These are phyloP conservation scores for Chlamydomonas sphaeroides DNA, from an alignment of 139 green algal species.

Conservation along the genomic window DNA sequence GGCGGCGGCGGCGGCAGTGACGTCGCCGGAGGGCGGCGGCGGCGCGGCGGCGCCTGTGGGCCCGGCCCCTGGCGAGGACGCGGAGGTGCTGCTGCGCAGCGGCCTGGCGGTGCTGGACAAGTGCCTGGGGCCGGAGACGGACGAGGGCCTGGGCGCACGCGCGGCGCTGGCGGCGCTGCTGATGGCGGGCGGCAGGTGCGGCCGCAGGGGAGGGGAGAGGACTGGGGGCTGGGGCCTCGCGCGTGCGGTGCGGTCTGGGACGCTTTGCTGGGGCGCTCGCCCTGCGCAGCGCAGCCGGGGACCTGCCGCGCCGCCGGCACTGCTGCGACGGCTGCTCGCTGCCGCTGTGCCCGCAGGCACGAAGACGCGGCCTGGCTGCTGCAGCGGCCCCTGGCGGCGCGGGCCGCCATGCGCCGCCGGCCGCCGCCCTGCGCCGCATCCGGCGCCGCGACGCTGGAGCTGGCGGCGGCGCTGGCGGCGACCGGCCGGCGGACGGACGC, in stretches of 20 bases:
- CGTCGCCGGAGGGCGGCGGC: no score
- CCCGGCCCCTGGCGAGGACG: not conserved
- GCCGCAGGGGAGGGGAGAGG: no score
- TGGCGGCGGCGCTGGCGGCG: conserved; percentile 6
- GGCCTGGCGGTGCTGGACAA: not conserved
- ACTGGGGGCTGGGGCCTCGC: not conserved
- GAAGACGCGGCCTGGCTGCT: conserved; percentile 9
- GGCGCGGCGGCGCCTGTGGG: not conserved
- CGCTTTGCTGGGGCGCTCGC: no score
- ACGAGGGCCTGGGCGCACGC: conserved; percentile 7
- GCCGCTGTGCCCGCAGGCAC: not conserved
- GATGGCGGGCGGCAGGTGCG: not conserved
- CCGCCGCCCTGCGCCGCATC: not conserved
- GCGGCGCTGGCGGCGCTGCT: not conserved
- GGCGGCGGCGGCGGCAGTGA: no score
- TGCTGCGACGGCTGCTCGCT: no score
- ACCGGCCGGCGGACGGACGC: not conserved
- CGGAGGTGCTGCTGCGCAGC: conserved; percentile 2
- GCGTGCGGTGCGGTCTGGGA: not conserved
- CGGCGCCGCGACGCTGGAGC: not conserved
- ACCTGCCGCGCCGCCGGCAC: no score
- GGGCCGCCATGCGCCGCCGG: not conserved
- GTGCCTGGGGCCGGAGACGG: not conserved
- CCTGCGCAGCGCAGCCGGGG: no score
- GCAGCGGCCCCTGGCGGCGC: not conserved